Conservation (phyloP, 2,329 filamentous ascomycete genomes). For the Phaeoacremonium minimum region DNA sequence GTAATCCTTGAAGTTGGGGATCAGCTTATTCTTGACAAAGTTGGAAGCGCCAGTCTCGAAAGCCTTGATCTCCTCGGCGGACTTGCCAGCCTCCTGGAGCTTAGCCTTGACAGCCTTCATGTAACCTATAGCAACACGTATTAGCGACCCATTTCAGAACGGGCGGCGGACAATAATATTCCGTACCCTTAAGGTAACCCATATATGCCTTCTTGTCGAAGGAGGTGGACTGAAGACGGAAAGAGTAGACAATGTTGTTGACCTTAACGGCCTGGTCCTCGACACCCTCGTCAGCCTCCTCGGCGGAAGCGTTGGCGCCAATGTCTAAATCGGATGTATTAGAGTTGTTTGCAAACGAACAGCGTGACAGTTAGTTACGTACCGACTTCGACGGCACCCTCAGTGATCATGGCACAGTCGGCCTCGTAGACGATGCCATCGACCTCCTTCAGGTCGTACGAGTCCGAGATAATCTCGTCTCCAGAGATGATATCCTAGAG, state of each 20-base stretch:
- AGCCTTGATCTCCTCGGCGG: constrained; percentile 63
- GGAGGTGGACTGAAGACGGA: constrained; percentile 73
- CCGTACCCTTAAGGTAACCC: constrained; percentile 78
- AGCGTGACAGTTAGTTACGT: constrained; percentile 28
- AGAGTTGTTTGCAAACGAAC: neutral
- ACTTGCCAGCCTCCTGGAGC: constrained; percentile 53
- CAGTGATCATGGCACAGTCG: constrained; percentile 84
- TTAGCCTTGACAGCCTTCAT: constrained; percentile 81
- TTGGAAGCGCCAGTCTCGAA: constrained; percentile 74
- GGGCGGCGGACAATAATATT: constrained; percentile 4
- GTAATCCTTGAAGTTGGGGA: constrained; percentile 88
- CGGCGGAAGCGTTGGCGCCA: constrained; percentile 95
- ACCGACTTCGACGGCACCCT: constrained; percentile 72
- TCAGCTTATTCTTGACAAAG: constrained; percentile 79
- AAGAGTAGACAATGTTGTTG: constrained; percentile 90
- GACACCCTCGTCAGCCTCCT: constrained; percentile 73
- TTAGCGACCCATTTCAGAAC: too few relatives aligned
- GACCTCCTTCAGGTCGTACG: constrained; percentile 76
- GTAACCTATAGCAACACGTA: constrained; percentile 70
- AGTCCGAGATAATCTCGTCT: constrained; percentile 97
- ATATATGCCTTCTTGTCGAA: constrained; percentile 91
- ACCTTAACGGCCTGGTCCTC: constrained; percentile 71
- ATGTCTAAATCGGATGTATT: constrained; percentile 58
- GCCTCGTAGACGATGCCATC: constrained; percentile 83
- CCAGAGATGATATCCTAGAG: constrained; percentile 80